These are phyloP conservation scores for Acidomyces sp. DNA, from an alignment of 495 filamentous ascomycete genomes.

Conservation along the genomic window DNA sequence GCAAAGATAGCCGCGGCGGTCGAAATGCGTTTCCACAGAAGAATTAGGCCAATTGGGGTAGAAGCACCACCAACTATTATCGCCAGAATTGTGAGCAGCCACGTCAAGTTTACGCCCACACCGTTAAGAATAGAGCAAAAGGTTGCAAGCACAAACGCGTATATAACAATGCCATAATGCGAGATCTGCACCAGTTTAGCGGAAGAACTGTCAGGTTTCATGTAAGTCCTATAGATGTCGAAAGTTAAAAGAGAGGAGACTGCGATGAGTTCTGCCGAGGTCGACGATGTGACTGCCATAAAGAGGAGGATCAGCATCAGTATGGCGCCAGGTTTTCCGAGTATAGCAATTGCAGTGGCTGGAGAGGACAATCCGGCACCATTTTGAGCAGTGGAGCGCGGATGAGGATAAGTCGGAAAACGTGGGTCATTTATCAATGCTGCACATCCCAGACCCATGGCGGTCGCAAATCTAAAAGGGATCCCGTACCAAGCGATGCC, in stretches of 20 bases:
- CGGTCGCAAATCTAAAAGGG: constrained; percentile 38
- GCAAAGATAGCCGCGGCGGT: constrained; percentile 26
- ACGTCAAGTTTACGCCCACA: constrained; percentile 34
- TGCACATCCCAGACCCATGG: constrained; percentile 35
- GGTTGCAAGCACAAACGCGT: constrained; percentile 24
- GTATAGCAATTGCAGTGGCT: constrained; percentile 35
- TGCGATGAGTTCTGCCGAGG: constrained; percentile 41
- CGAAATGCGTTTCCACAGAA: constrained; percentile 32
- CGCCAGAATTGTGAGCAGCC: constrained; percentile 35
- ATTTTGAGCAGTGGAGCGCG: constrained; percentile 33
- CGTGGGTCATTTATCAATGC: constrained; percentile 35
- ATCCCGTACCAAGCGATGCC: constrained; percentile 38
- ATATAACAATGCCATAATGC: constrained; percentile 36
- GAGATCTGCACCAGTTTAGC: constrained; percentile 35
- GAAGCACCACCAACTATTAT: constrained; percentile 35
- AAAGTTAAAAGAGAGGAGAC: constrained; percentile 43
- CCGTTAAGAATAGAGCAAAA: constrained; percentile 36
- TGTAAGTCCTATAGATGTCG: constrained; percentile 43
- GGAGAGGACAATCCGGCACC: constrained; percentile 36
- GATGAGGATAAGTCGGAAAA: constrained; percentile 43
- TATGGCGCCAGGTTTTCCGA: constrained; percentile 37
- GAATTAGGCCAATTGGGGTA: constrained; percentile 30
- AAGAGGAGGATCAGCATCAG: constrained; percentile 39
- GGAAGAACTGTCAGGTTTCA: constrained; percentile 34
- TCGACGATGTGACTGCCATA: constrained; percentile 40